phyloP scores from a whole-genome alignment of 176 grass and related monocot species.

The Thalia dealbata region DNA sequence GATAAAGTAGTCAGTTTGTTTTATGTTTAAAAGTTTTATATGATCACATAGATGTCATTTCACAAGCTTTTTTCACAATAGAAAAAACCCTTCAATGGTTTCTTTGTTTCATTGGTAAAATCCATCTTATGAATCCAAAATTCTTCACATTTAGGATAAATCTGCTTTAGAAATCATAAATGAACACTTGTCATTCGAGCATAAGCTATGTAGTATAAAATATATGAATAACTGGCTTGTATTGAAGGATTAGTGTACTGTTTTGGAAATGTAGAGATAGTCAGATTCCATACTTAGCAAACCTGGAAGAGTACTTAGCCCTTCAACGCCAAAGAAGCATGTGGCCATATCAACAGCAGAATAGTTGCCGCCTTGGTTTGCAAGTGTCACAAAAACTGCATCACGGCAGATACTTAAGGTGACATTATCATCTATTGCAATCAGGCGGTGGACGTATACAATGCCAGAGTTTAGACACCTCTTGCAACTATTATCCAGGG shows the following conservation, averaged over 20 bases:
- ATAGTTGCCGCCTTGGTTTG: conserved; percentile 51
- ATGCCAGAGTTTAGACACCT: conserved; percentile 90
- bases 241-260: background rate
- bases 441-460: conserved; percentile 60
- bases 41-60: background rate
- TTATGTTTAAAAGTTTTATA: background rate
- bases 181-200: background rate
- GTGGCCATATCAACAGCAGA: conserved; percentile 52
- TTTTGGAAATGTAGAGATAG: conserved; percentile 3
- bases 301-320: conserved; percentile 64
- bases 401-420: conserved; percentile 74
- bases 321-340: conserved; percentile 93
- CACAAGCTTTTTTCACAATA: background rate
- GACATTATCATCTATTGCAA: conserved; percentile 73
- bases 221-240: background rate
- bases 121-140: background rate
- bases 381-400: conserved; percentile 74
- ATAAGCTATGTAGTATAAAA: background rate
- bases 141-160: background rate
- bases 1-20: background rate
- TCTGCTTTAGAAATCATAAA: background rate
- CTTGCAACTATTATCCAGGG: conserved; percentile 80
- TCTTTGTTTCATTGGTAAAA: background rate
- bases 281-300: conserved; percentile 11
- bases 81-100: background rate